phyloP scores from a whole-genome alignment of 345 rosid species.

The Durio zibethinus region DNA sequence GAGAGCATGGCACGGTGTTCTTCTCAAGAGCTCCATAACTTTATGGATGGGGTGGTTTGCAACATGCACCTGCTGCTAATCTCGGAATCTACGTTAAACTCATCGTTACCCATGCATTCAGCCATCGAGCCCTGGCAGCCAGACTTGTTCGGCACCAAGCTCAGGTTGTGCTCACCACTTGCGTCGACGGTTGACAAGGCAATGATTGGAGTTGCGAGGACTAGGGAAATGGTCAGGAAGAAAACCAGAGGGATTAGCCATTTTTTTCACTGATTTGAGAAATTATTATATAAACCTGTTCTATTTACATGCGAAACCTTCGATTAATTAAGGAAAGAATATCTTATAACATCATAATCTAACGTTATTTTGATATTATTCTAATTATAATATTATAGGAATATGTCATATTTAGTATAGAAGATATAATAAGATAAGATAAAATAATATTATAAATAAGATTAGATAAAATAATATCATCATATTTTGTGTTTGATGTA shows the following conservation, averaged over 20 bases:
- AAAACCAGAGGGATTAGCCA: slow-evolving; percentile 35
- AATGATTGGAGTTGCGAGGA: slow-evolving; percentile 27
- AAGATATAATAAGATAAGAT: too few species aligned
- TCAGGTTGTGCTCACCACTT: slow-evolving; percentile 25
- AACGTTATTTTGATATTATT: too few species aligned
- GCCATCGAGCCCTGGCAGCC: slow-evolving; percentile 54
- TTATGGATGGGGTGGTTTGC: slow-evolving; percentile 59
- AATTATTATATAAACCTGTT: too few species aligned
- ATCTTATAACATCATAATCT: too few species aligned
- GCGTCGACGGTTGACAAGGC: slow-evolving; percentile 23
- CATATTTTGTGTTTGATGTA: too few species aligned
- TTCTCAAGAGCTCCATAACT: slow-evolving; percentile 67
- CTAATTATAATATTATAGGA: too few species aligned
- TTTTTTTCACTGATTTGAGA: too few species aligned
- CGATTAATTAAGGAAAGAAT: too few species aligned
- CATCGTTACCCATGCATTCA: slow-evolving; percentile 50
- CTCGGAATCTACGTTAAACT: slow-evolving; percentile 56
- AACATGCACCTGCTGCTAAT: slow-evolving; percentile 59
- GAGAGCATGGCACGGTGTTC: slow-evolving; percentile 70
- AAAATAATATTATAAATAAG: too few species aligned
- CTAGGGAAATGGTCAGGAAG: slow-evolving; percentile 21
- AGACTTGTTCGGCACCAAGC: slow-evolving; percentile 33
- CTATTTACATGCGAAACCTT: too few species aligned
- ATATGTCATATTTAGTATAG: too few species aligned
- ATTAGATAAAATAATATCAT: too few species aligned